Conservation (phyloP, 1,284 basidiomycete species). For the Ceratobasidium sp. region DNA sequence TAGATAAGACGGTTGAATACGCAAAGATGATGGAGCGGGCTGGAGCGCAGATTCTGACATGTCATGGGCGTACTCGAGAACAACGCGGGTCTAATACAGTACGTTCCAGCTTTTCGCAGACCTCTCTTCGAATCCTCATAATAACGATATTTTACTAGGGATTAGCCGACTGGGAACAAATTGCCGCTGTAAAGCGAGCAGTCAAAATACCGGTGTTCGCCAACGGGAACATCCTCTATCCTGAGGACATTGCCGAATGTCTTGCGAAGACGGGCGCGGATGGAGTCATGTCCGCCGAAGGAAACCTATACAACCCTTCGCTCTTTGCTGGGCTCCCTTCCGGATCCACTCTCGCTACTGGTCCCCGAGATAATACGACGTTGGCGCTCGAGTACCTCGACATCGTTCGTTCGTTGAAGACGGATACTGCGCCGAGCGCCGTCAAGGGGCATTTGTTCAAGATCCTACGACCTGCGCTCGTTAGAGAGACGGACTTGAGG, state of each 20-base stretch:
- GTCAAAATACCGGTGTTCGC: slow-evolving; percentile 95
- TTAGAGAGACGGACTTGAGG: slow-evolving; percentile 78
- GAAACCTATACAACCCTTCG: slow-evolving; percentile 93
- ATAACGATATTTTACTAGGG: slow-evolving; percentile 64
- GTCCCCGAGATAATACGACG: slow-evolving; percentile 59
- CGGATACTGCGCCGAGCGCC: slow-evolving; percentile 79
- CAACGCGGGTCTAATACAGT: slow-evolving; percentile 88
- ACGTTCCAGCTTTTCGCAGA: slow-evolving; percentile 47
- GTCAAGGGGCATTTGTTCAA: slow-evolving; percentile 96
- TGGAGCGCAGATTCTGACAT: slow-evolving; percentile 95
- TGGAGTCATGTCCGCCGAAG: slow-evolving; percentile 96
- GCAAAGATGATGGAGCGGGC: slow-evolving; percentile 95
- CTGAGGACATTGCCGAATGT: slow-evolving; percentile 83
- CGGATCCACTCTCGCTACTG: slow-evolving; percentile 47
- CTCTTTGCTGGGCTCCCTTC: slow-evolving; percentile 67
- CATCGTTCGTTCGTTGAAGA: slow-evolving; percentile 81
- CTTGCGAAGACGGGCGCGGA: slow-evolving; percentile 87
- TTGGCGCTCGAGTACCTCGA: slow-evolving; percentile 90
- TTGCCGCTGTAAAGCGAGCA: slow-evolving; percentile 86
- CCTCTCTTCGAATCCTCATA: neutral
- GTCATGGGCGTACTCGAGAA: slow-evolving; percentile 91
- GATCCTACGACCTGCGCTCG: slow-evolving; percentile 84
- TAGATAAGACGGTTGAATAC: slow-evolving; percentile 92
- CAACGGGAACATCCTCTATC: slow-evolving; percentile 94
- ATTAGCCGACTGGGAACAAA: slow-evolving; percentile 88